These are phyloP conservation scores for Auxenochlorella pyrenoidosa DNA, from an alignment of 139 green algal genomes.

Conservation along the genomic window DNA sequence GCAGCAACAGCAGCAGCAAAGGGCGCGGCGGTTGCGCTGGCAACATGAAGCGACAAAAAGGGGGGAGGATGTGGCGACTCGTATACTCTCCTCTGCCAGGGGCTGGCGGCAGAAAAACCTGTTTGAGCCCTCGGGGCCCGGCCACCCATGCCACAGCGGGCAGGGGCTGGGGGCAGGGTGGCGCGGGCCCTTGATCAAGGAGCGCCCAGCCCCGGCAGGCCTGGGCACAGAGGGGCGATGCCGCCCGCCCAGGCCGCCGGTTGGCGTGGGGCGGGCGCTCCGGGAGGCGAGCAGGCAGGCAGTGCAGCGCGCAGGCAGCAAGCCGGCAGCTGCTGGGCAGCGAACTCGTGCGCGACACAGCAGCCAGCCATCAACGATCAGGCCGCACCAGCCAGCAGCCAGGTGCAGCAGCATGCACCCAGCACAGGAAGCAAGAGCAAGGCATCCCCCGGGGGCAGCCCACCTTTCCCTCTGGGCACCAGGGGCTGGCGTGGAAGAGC, in stretches of 20 bases:
- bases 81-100: conserved; percentile 53
- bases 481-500: conserved; percentile 41
- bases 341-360: too few relatives aligned
- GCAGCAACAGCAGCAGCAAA: too few relatives aligned
- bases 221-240: neutral
- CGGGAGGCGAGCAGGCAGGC: neutral
- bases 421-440: neutral
- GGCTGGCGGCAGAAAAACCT: conserved; percentile 57
- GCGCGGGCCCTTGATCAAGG: neutral
- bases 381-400: neutral
- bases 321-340: neutral
- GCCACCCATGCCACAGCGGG: too few relatives aligned
- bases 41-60: too few relatives aligned
- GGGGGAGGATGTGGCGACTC: neutral
- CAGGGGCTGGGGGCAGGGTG: too few relatives aligned
- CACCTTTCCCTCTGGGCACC: conserved; percentile 52
- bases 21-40: too few relatives aligned
- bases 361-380: neutral
- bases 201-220: neutral
- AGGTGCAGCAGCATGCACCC: neutral
- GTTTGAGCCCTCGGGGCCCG: neutral
- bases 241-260: neutral
- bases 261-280: conserved; percentile 11
- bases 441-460: neutral
- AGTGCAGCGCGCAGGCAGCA: neutral